phyloP scores from a whole-genome alignment of 2,329 filamentous ascomycete genomes.

The Pezicula carpinea region DNA sequence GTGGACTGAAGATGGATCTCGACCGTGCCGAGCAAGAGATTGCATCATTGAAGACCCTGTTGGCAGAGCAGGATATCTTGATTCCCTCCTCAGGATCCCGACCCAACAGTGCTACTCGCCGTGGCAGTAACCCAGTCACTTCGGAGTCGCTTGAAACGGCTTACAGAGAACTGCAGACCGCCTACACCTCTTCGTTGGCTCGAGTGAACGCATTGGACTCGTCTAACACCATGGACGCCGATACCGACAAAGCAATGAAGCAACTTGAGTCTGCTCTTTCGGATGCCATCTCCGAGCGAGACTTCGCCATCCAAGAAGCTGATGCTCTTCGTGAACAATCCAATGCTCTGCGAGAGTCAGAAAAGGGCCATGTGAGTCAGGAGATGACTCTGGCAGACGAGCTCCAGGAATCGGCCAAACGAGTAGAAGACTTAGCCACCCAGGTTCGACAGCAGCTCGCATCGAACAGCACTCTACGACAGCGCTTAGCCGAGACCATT shows the following conservation, averaged over 20 bases:
- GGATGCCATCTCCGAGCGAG: constrained; percentile 65
- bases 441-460: constrained; percentile 78
- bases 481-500: constrained; percentile 74
- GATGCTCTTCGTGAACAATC: constrained; percentile 57
- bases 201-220: constrained; percentile 62
- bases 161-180: constrained; percentile 70
- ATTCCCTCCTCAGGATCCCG: constrained; percentile 51
- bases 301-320: constrained; percentile 64
- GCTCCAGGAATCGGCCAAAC: constrained; percentile 66
- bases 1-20: constrained; percentile 90
- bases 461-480: constrained; percentile 70
- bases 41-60: constrained; percentile 68
- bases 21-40: constrained; percentile 95
- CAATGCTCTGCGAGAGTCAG: constrained; percentile 50
- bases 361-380: constrained; percentile 51
- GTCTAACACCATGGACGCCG: constrained; percentile 46
- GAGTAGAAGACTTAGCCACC: constrained; percentile 73
- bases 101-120: constrained; percentile 38
- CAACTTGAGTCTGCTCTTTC: constrained; percentile 66
- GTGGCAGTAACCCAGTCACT: constrained; percentile 47
- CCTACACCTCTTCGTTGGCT: constrained; percentile 61
- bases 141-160: constrained; percentile 70
- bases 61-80: constrained; percentile 78
- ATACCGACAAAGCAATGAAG: constrained; percentile 57
- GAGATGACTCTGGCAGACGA: constrained; percentile 65